Percentiles rank a stretch among this genome's conserved stretches.
Conservation (phyloP, 2,329 filamentous ascomycete genomes). For the Ramularia collo-cygni region DNA sequence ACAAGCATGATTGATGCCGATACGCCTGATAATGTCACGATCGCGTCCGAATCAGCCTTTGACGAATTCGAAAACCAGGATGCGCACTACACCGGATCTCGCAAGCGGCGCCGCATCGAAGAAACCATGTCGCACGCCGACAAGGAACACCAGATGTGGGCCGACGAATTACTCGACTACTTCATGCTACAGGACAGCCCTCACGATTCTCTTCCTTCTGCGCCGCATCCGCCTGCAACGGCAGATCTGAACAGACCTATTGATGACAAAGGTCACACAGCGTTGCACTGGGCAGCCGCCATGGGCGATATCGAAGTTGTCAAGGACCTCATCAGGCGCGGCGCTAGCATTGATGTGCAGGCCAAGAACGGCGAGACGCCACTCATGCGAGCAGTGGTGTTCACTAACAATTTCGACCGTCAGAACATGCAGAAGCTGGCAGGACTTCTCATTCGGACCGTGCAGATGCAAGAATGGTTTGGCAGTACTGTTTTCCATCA, state of each 20-base stretch:
- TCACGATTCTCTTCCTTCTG: conserved; percentile 55
- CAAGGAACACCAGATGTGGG: conserved; percentile 82
- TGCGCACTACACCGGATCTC: conserved; percentile 54
- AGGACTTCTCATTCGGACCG: conserved; percentile 73
- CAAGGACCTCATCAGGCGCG: conserved; percentile 74
- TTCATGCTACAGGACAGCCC: conserved; percentile 60
- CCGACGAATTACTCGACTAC: conserved; percentile 90
- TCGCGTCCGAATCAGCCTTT: conserved; percentile 77
- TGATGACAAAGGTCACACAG: conserved; percentile 85
- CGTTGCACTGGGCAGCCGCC: conserved; percentile 92
- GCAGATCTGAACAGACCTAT: conserved; percentile 91
- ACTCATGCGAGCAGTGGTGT: conserved; percentile 87
- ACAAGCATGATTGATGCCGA: conserved; percentile 48
- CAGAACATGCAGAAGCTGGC: conserved; percentile 81
- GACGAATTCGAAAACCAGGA: conserved; percentile 64
- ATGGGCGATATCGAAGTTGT: conserved; percentile 96
- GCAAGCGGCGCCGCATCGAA: conserved; percentile 74
- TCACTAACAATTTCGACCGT: conserved; percentile 95
- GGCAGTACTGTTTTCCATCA: conserved; percentile 91
- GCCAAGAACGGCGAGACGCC: conserved; percentile 69
- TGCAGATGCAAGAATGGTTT: conserved; percentile 70
- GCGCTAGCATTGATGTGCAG: conserved; percentile 64
- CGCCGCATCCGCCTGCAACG: conserved; percentile 74
- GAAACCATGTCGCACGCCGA: conserved; percentile 54
- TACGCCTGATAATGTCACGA: conserved; percentile 73